A percentile compares a stretch with the other conserved stretches of the same genome.
phyloP scores from a whole-genome alignment of 305 asterid genomes.

The Fraxinus sp. region DNA sequence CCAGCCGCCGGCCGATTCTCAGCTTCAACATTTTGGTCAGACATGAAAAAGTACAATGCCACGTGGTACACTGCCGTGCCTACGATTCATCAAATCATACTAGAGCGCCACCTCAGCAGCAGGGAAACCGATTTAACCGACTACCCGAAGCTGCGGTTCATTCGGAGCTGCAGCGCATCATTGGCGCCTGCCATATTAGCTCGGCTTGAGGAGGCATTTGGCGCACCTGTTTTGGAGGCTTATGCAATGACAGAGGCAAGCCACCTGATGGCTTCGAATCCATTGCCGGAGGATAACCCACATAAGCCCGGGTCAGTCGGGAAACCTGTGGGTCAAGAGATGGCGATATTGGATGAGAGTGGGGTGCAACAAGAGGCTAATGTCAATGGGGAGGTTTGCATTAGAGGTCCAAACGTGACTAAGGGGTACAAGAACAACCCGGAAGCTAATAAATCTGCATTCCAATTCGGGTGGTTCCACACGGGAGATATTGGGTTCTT shows the following conservation, averaged over 20 bases:
- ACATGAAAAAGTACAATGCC: conserved; percentile 66
- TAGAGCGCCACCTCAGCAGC: conserved; percentile 68
- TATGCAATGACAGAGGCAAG: conserved; percentile 95
- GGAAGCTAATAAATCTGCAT: conserved; percentile 80
- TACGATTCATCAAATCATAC: conserved; percentile 83
- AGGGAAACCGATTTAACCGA: conserved; percentile 41
- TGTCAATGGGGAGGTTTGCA: conserved; percentile 78
- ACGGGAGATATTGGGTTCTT: conserved; percentile 79
- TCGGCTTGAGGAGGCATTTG: conserved; percentile 81
- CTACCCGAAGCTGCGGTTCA: conserved; percentile 85
- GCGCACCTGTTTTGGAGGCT: conserved; percentile 82
- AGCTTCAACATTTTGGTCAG: conserved; percentile 88
- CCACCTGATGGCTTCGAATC: conserved; percentile 85
- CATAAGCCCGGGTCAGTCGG: conserved; percentile 83
- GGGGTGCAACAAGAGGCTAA: conserved; percentile 57
- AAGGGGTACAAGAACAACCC: conserved; percentile 78
- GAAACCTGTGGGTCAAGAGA: conserved; percentile 86
- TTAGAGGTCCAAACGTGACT: conserved; percentile 83
- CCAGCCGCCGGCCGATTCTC: conserved; percentile 93
- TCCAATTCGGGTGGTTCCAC: conserved; percentile 84
- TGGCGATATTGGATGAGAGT: conserved; percentile 69
- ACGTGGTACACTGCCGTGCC: conserved; percentile 99
- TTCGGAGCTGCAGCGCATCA: conserved; percentile 95
- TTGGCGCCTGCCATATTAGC: conserved; percentile 77
- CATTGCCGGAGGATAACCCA: conserved; percentile 68